Conservation (phyloP, 768 basidiomycete genomes). For the Multifurca ochricompacta region DNA sequence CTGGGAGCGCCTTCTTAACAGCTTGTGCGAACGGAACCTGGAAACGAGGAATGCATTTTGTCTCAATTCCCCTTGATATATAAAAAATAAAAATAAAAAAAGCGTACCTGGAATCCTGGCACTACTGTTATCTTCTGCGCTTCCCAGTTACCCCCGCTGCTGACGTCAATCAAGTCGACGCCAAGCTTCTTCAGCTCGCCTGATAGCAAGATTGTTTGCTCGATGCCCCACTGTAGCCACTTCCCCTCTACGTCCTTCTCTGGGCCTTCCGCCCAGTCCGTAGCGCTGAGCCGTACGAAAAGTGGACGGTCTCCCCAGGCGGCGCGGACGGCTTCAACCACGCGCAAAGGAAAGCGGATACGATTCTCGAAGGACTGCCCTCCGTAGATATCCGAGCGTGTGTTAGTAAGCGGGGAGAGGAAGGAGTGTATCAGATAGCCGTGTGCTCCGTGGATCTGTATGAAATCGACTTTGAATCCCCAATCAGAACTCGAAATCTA, state of each 20-base stretch:
- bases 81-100: neutral
- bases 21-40: slow-evolving; percentile 64
- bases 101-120: slow-evolving; percentile 55
- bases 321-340: slow-evolving; percentile 44
- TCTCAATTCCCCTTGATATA: neutral
- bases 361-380: slow-evolving; percentile 64
- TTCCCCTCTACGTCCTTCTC: slow-evolving; percentile 46
- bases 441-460: slow-evolving; percentile 68
- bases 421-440: slow-evolving; percentile 64
- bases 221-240: slow-evolving; percentile 69
- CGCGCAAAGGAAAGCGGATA: slow-evolving; percentile 53
- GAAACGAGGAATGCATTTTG: neutral
- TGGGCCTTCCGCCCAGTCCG: slow-evolving; percentile 45
- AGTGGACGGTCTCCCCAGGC: slow-evolving; percentile 60
- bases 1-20: slow-evolving; percentile 52
- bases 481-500: slow-evolving; percentile 11
- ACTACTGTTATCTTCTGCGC: slow-evolving; percentile 48
- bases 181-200: slow-evolving; percentile 51
- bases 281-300: slow-evolving; percentile 53
- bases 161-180: slow-evolving; percentile 71
- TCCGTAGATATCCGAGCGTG: slow-evolving; percentile 62
- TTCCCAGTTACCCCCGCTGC: slow-evolving; percentile 31
- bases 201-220: slow-evolving; percentile 58
- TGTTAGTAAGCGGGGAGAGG: slow-evolving; percentile 68
- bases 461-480: slow-evolving; percentile 46